phyloP scores from a whole-genome alignment of 148 eudicot genomes.

The Beta vulgaris region DNA sequence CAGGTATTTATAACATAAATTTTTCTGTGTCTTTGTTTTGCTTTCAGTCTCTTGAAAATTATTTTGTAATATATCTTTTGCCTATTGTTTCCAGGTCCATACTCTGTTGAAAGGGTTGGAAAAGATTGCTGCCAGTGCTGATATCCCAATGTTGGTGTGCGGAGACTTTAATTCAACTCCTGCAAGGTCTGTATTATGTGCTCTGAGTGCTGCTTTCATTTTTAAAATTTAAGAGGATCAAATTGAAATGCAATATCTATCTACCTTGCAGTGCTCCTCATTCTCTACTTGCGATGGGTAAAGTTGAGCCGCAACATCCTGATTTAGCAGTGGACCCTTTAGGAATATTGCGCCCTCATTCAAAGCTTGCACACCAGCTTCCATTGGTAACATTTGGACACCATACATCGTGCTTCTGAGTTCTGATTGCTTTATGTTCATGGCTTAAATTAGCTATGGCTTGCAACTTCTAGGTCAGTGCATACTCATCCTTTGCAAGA shows the following conservation, averaged over 20 bases:
- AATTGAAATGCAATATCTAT: neutral
- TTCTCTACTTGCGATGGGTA: constrained; percentile 91
- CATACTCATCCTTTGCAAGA: constrained; percentile 93
- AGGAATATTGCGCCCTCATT: constrained; percentile 76
- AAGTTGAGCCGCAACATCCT: constrained; percentile 82
- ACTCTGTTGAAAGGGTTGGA: constrained; percentile 93
- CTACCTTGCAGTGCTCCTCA: constrained; percentile 82
- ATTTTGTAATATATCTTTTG: neutral
- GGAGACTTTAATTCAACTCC: constrained; percentile 97
- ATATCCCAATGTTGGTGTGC: constrained; percentile 95
- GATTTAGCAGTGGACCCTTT: constrained; percentile 82
- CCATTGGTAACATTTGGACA: constrained; percentile 60
- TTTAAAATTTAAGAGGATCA: neutral
- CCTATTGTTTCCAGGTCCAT: constrained; percentile 60
- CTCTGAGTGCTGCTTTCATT: neutral
- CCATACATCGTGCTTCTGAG: constrained; percentile 12
- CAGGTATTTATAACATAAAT: constrained; percentile 45
- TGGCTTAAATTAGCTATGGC: constrained; percentile 11
- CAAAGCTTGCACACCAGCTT: constrained; percentile 78
- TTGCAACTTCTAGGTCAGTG: constrained; percentile 68
- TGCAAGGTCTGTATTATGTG: constrained; percentile 55
- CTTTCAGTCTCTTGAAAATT: neutral
- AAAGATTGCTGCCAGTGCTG: constrained; percentile 95
- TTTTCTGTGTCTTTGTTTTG: neutral
- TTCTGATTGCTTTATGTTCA: neutral